Evolutionary conservation across 257 asterid genomes (phyloP).

Genomic region (Jaltomata sinuosa): DNA sequence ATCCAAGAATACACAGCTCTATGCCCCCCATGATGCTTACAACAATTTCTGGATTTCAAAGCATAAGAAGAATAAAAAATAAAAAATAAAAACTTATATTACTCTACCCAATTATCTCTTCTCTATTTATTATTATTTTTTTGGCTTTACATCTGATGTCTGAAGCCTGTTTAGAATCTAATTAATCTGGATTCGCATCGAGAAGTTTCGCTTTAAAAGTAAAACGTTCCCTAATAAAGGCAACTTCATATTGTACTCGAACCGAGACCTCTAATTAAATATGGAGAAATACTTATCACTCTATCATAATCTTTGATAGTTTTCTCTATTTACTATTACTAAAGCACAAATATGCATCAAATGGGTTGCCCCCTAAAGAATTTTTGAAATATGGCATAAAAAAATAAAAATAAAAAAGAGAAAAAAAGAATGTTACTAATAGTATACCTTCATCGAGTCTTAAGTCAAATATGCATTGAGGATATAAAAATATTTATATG

Average conservation of each 20-base stretch:
- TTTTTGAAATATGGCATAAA: not conserved
- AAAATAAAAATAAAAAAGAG: not conserved
- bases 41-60: conserved; percentile 22
- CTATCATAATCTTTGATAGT: too few relatives aligned
- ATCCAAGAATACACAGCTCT: conserved; percentile 27
- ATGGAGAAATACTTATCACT: not conserved
- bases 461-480: not conserved
- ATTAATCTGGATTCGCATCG: not conserved
- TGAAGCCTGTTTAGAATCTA: too few relatives aligned
- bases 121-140: too few relatives aligned
- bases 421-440: not conserved
- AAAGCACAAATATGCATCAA: conserved; percentile 7
- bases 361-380: not conserved
- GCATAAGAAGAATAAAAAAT: conserved; percentile 11
- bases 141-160: too few relatives aligned
- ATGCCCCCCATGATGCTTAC: conserved; percentile 30
- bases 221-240: too few relatives aligned
- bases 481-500: not conserved
- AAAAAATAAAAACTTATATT: conserved; percentile 14
- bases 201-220: too few relatives aligned
- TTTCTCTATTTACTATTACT: not conserved
- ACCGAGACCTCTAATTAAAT: not conserved
- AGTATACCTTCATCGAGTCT: not conserved
- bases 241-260: not conserved
- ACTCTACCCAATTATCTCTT: conserved; percentile 24